Evolutionary conservation across 2,329 filamentous ascomycete species (phyloP), one percentile per base, ranked within the genome.

Genomic region (Venturia effusa): DNA sequence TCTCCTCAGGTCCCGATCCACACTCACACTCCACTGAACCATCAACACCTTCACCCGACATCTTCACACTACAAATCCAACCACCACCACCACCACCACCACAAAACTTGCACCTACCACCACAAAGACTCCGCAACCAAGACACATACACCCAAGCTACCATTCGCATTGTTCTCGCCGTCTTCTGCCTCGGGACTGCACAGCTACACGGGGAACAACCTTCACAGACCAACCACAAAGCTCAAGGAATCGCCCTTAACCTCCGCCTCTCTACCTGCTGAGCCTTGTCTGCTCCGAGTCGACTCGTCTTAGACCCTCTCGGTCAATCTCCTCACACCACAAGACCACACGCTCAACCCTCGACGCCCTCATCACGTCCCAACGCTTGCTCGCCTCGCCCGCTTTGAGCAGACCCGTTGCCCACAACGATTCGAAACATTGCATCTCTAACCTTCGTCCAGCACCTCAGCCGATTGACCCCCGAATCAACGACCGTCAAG

Each of bases 381-480:
- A 4, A 8, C 15, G 8, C 34, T 37, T 45, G 37, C 39, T 57
- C 27, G 51, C 51, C 30, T 62, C 39, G 61, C 40, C 40, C 37
- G n/a, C 37, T 39, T 55, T 24, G 24, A 45, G 40, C 61, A 39
- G 34, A 27, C 40, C 32, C 40, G 11, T 13, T 41, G 40, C 40
- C 59, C 32, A 30, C 59, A 61, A n/a, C 22, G 37, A 57, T 17
- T n/a, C 30, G 30, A 57, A 30, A 34, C 15, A 37, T 63, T 11
- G 40, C 63, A 67, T 69, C 67, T 63, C 64, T 60, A 63, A 65
- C 65, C 65, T 63, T 41, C 59, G 13, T 24, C 13, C 11, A 27
- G 45, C 45, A 27, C 27, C 65, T 61, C 61, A 64, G 59, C 69
- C 27, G 22, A 57, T 15, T 34, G 15, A 34, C 13, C 15, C 1